Percentiles rank a stretch among this genome's conserved stretches.
These are phyloP conservation scores for Petrea volubilis DNA, from an alignment of 257 asterid genomes.

Conservation along the genomic window DNA sequence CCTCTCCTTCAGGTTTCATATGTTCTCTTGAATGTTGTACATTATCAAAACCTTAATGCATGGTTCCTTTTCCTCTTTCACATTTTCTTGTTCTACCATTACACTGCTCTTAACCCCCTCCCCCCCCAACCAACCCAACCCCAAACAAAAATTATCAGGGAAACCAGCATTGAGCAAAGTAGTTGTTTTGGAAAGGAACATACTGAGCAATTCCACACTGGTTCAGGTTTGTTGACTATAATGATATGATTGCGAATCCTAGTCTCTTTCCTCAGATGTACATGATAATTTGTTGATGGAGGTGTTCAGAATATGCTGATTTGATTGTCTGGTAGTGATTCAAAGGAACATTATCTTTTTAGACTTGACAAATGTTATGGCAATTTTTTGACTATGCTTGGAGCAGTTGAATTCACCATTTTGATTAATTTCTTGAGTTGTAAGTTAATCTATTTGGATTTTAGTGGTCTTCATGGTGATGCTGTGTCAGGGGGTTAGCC, in stretches of 20 bases:
- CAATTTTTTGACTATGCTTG: not conserved
- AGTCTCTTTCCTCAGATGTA: not conserved
- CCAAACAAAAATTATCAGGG: slow-evolving; percentile 51
- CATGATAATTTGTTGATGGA: not conserved
- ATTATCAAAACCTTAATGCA: not conserved
- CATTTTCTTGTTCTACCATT: slow-evolving; percentile 14
- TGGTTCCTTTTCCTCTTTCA: slow-evolving; percentile 5
- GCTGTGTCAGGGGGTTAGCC: too few species aligned
- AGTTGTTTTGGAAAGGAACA: slow-evolving; percentile 68
- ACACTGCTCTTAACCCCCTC: not conserved
- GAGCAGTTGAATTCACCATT: not conserved
- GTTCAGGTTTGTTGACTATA: slow-evolving; percentile 62
- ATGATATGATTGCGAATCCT: slow-evolving; percentile 3
- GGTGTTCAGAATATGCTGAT: not conserved
- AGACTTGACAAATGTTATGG: not conserved
- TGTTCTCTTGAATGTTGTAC: not conserved
- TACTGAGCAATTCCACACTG: slow-evolving; percentile 58
- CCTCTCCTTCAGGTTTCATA: slow-evolving; percentile 77
- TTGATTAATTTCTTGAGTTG: not conserved
- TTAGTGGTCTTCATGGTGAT: too few species aligned
- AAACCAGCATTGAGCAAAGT: slow-evolving; percentile 89
- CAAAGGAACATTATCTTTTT: not conserved
- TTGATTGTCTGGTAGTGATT: not conserved
- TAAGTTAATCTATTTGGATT: not conserved
- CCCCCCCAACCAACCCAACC: not conserved